Evolutionary conservation across 2,329 filamentous ascomycete genomes (phyloP), one percentile per base, ranked within the genome.

Genomic region (Colletotrichum sp.): DNA sequence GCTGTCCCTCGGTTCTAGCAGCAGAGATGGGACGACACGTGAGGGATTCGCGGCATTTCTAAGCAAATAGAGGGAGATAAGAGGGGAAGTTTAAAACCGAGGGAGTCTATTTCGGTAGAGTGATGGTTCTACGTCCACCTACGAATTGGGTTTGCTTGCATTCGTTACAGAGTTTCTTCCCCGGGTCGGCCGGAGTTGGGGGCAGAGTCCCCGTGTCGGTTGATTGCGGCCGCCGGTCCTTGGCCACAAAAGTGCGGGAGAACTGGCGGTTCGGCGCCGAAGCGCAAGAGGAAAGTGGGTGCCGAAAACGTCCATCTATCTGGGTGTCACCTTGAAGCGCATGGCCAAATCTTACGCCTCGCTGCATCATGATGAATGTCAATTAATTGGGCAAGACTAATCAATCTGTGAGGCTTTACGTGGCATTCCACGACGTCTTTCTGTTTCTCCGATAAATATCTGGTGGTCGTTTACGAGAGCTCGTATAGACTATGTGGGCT

Each of bases 1-100:
- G 25, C 48, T 28, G 6, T 52, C 59, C 70, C 73, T 73, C 73
- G 64, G 70, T 32, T 55, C 13, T 27, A 3, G 2, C 16, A 27
- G 7, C 9, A 36, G 36, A 75, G 70, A 27, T 65, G 34, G 28
- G 70, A 61, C 59, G 48, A 72, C 73, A 75, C 59, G 73, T 75
- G 73, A 59, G 44, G 25, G n/a, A 15, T 48, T 73, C 27, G 16
- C 25, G 22, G 70, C 34, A 73, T 73, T 75, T 73, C 64, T 73
- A 75, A 75, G 57, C 73, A 68, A n/a, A 8, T 28, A 15, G 36
- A n/a, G 25, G 52, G 72, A 44, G 13, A 63, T 67, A 67, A 6
- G 27, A 19, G 15, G 39, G 27, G 27, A 22, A 5, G 15, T 28
- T 30, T 59, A 55, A 36, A 44, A 22, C 61, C 25, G 68, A 52